These are phyloP conservation scores for Clavispora santaluciae DNA, from an alignment of 805 yeast genomes.

Conservation along the genomic window DNA sequence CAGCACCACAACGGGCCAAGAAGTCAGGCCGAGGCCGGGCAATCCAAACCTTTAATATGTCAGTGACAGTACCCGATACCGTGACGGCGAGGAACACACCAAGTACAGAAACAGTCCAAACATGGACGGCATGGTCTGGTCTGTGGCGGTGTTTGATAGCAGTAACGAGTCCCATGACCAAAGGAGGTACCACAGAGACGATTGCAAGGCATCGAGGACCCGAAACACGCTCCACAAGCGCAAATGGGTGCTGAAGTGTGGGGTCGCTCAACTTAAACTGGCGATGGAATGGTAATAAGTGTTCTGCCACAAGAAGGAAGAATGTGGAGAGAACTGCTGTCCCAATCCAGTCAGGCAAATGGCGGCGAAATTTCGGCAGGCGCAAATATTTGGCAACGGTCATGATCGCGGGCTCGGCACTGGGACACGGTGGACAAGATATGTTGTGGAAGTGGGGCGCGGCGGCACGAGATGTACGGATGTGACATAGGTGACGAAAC, in stretches of 20 bases:
- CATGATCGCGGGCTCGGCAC: constrained; percentile 5
- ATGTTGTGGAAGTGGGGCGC: background rate
- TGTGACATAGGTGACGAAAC: too few relatives aligned
- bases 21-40: constrained; percentile 20
- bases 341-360: constrained; percentile 29
- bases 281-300: constrained; percentile 29
- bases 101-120: constrained; percentile 26
- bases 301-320: constrained; percentile 29
- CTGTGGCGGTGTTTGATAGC: constrained; percentile 5
- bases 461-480: background rate
- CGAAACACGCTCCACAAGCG: constrained; percentile 27
- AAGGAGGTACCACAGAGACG: constrained; percentile 23
- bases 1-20: constrained; percentile 14
- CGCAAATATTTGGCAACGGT: constrained; percentile 10
- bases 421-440: background rate
- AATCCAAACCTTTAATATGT: constrained; percentile 33
- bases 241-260: constrained; percentile 34
- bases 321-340: constrained; percentile 18
- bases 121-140: constrained; percentile 14
- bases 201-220: constrained; percentile 22
- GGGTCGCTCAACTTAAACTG: constrained; percentile 30
- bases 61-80: constrained; percentile 31
- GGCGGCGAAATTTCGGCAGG: constrained; percentile 18
- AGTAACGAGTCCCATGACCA: constrained; percentile 15
- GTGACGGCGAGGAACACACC: constrained; percentile 26